A percentile compares a stretch with the other conserved stretches of the same genome.
Conservation (phyloP, 1,284 basidiomycete genomes). For the Fistulina hepatica region DNA sequence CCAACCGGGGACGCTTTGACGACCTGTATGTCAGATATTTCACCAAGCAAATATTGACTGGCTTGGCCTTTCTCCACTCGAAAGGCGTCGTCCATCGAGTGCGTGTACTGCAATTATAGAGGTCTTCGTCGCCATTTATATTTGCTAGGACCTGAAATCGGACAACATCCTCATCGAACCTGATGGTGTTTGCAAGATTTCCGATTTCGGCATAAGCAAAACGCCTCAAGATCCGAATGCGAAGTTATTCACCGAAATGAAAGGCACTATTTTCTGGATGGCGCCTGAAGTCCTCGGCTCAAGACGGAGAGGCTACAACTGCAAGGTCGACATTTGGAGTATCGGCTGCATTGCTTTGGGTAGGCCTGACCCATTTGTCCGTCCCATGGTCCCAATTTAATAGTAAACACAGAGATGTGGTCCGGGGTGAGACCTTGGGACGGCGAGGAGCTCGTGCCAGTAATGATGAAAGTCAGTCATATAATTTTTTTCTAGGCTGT, state of each 20-base stretch:
- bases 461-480: constrained; percentile 29
- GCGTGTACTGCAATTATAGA: no score
- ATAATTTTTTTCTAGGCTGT: background rate
- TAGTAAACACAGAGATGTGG: constrained; percentile 55
- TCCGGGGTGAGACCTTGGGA: constrained; percentile 61
- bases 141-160: constrained; percentile 73
- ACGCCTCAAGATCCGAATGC: constrained; percentile 23
- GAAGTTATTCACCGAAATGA: constrained; percentile 48
- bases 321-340: constrained; percentile 72
- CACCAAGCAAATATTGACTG: constrained; percentile 60
- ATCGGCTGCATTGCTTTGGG: constrained; percentile 21
- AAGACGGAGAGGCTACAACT: constrained; percentile 41
- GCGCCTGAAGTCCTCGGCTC: constrained; percentile 55
- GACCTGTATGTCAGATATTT: constrained; percentile 64
- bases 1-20: constrained; percentile 55
- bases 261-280: constrained; percentile 75
- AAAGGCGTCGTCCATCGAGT: constrained; percentile 63
- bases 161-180: constrained; percentile 73
- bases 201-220: constrained; percentile 72
- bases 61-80: constrained; percentile 66
- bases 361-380: background rate
- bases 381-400: background rate
- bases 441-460: constrained; percentile 25
- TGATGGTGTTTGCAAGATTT: constrained; percentile 68
- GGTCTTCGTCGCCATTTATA: no score